Percentiles rank a stretch among this genome's conserved stretches.
Conservation (phyloP, 1,139 yeast genomes). For the Pneumocystis jirovecii region DNA sequence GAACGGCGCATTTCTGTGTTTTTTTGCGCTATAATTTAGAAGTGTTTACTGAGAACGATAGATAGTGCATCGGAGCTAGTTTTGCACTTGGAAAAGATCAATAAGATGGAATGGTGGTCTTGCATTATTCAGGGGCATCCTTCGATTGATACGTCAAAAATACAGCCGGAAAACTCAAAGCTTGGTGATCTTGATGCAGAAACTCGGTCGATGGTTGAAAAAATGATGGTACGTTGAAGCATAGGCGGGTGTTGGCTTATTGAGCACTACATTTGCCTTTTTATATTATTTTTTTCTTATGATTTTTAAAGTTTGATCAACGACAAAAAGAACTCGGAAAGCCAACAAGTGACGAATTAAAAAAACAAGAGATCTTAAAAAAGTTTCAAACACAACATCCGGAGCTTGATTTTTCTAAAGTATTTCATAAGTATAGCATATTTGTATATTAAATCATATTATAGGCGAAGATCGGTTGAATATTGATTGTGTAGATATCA, state of each 20-base stretch:
- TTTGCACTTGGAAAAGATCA: slow-evolving; percentile 28
- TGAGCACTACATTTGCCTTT: neutral
- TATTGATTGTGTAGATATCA: neutral
- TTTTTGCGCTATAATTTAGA: neutral
- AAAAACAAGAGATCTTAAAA: slow-evolving; percentile 25
- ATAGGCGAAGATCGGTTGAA: neutral
- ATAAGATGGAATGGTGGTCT: slow-evolving; percentile 34
- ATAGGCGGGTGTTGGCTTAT: neutral
- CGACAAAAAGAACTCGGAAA: slow-evolving; percentile 28
- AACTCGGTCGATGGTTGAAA: slow-evolving; percentile 33
- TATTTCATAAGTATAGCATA: neutral
- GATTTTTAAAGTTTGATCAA: slow-evolving; percentile 24
- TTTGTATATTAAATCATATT: neutral
- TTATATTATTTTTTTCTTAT: neutral
- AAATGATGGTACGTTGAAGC: slow-evolving; percentile 27
- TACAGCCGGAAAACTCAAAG: slow-evolving; percentile 30
- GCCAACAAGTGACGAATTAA: slow-evolving; percentile 27
- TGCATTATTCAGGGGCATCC: slow-evolving; percentile 31
- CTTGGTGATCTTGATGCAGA: slow-evolving; percentile 31
- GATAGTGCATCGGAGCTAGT: slow-evolving; percentile 27
- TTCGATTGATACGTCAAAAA: slow-evolving; percentile 28
- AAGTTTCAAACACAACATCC: slow-evolving; percentile 32
- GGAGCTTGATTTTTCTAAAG: slow-evolving; percentile 27
- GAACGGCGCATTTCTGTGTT: neutral
- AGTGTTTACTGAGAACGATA: neutral